Evolutionary conservation across 2,329 filamentous ascomycete genomes (phyloP).

Genomic region (Fusarium burgessii): DNA sequence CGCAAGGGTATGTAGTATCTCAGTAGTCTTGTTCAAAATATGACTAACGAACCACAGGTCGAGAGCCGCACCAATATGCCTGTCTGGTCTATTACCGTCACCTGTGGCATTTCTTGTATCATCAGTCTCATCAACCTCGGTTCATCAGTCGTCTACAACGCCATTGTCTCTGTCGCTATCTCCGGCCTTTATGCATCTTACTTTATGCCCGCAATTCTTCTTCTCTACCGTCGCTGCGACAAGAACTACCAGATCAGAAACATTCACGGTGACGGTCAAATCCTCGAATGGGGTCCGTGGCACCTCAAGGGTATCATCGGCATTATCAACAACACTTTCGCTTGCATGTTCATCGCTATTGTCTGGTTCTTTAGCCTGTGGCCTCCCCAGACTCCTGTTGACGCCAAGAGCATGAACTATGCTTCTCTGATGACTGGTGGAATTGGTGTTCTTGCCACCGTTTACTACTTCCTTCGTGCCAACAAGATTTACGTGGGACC

Average conservation of each 20-base stretch:
- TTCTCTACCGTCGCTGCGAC: constrained; percentile 42
- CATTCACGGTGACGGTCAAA: constrained; percentile 25
- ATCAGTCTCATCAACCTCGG: constrained; percentile 43
- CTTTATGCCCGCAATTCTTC: constrained; percentile 35
- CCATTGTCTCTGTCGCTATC: constrained; percentile 40
- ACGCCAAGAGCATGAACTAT: constrained; percentile 58
- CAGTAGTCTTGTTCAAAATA: rapidly evolving
- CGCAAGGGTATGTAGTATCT: constrained; percentile 17
- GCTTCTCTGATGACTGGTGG: constrained; percentile 57
- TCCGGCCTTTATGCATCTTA: constrained; percentile 42
- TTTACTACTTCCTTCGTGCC: constrained; percentile 59
- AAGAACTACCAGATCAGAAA: constrained; percentile 39
- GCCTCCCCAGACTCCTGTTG: constrained; percentile 50
- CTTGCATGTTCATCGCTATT: constrained; percentile 64
- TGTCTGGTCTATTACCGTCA: constrained; percentile 38
- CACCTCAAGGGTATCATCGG: constrained; percentile 63
- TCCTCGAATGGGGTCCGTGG: constrained; percentile 65
- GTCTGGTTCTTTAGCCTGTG: constrained; percentile 68
- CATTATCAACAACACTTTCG: constrained; percentile 64
- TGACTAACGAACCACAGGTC: constrained; percentile 18
- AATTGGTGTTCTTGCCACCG: constrained; percentile 55
- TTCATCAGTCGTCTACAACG: constrained; percentile 40
- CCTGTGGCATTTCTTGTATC: constrained; percentile 37
- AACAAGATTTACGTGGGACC: constrained; percentile 59
- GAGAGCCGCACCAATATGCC: constrained; percentile 38